Evolutionary conservation across 2,329 filamentous ascomycete species (phyloP).

Genomic region (Hymenoscyphus infarciens): DNA sequence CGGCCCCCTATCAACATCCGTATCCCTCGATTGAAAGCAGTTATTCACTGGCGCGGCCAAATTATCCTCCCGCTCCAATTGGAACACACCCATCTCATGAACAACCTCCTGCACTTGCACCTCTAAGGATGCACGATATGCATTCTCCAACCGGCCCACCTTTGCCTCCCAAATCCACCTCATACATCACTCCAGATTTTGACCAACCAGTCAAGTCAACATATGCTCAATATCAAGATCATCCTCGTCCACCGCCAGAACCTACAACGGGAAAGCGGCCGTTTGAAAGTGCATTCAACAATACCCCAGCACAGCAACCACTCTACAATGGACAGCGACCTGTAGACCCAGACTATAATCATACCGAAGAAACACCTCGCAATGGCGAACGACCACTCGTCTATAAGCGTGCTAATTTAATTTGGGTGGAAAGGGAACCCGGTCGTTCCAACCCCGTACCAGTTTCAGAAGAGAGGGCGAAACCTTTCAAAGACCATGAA

Average conservation of each 20-base stretch:
- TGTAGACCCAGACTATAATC: conserved; percentile 27
- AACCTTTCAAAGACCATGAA: too few relatives aligned
- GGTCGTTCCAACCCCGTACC: too few relatives aligned
- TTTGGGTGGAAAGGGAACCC: too few relatives aligned
- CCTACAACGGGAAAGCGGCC: conserved; percentile 25
- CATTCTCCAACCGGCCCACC: conserved; percentile 27
- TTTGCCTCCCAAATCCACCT: conserved; percentile 19
- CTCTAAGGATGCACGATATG: background rate
- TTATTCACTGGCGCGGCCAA: conserved; percentile 10
- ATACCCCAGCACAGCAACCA: conserved; percentile 32
- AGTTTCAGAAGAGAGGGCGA: too few relatives aligned
- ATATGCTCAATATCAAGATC: background rate
- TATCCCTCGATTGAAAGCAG: conserved; percentile 21
- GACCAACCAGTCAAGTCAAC: background rate
- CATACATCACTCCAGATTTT: background rate
- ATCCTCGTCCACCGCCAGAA: conserved; percentile 2
- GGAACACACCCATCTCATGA: conserved; percentile 6
- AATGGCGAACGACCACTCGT: background rate
- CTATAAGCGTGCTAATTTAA: background rate
- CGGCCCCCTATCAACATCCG: conserved; percentile 11
- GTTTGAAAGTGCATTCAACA: conserved; percentile 27
- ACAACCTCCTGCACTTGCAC: conserved; percentile 15
- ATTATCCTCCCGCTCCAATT: background rate
- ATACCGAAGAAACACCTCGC: conserved; percentile 13
- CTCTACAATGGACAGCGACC: conserved; percentile 44